These are phyloP conservation scores for Exutisphaerella laricina DNA, from an alignment of 2,329 filamentous ascomycete genomes.

Conservation along the genomic window DNA sequence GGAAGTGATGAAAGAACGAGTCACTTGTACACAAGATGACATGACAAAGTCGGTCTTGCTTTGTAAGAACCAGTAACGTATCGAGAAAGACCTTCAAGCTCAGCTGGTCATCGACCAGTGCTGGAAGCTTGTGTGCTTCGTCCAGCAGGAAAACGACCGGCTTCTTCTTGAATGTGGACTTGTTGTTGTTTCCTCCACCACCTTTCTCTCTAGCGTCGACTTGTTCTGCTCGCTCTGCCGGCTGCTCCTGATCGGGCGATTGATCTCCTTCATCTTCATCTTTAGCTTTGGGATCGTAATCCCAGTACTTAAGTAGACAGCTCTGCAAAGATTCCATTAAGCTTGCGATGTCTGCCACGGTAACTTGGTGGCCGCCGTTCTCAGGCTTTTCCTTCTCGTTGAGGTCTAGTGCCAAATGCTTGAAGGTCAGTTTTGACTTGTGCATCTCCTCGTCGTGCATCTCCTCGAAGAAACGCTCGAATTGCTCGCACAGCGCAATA, in stretches of 20 bases:
- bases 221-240: neutral
- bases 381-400: constrained; percentile 16
- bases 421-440: constrained; percentile 17
- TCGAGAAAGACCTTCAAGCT: constrained; percentile 20
- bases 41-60: constrained; percentile 18
- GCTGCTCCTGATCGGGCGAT: neutral
- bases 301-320: constrained; percentile 18
- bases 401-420: constrained; percentile 5
- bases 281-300: constrained; percentile 11
- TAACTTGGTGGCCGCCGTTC: constrained; percentile 13
- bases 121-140: constrained; percentile 17
- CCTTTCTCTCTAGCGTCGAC: neutral
- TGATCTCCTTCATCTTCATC: constrained; percentile 1
- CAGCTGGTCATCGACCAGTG: constrained; percentile 15
- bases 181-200: constrained; percentile 1
- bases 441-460: constrained; percentile 19
- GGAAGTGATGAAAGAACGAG: constrained; percentile 20
- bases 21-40: constrained; percentile 19
- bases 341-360: constrained; percentile 17
- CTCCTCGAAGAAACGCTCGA: constrained; percentile 16
- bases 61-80: constrained; percentile 18
- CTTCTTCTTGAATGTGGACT: constrained; percentile 13
- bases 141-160: constrained; percentile 18
- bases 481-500: constrained; percentile 15
- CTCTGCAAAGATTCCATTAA: constrained; percentile 19